phyloP scores from a whole-genome alignment of 164 flowering plant species.

The Magnolia changhungtana region DNA sequence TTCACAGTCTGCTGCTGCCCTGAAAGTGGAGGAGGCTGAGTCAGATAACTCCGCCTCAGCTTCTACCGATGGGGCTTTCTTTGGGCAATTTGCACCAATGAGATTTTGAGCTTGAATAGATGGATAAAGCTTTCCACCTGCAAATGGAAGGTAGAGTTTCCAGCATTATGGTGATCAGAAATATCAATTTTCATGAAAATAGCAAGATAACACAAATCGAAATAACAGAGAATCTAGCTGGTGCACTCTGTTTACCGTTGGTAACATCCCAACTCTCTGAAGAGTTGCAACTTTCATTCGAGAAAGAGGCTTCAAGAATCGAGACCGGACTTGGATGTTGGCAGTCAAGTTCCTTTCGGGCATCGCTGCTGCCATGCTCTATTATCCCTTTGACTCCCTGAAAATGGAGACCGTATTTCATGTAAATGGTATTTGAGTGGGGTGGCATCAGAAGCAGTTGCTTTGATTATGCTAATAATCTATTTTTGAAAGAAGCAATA shows the following conservation, averaged over 20 bases:
- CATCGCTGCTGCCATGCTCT: conserved; percentile 26
- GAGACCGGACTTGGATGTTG: conserved; percentile 80
- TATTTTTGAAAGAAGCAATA: background rate
- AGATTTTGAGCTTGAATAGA: conserved; percentile 43
- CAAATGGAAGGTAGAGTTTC: conserved; percentile 5
- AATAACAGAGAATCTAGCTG: background rate
- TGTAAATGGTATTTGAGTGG: conserved; percentile 3
- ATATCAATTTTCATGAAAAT: background rate
- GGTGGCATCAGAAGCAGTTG: no score
- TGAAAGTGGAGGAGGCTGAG: conserved; percentile 69
- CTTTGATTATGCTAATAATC: background rate
- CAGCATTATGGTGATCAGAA: background rate
- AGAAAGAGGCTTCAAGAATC: conserved; percentile 60
- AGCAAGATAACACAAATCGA: background rate
- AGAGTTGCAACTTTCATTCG: conserved; percentile 71
- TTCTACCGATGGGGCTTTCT: conserved; percentile 28
- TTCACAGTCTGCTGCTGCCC: conserved; percentile 17
- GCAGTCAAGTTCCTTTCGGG: conserved; percentile 31
- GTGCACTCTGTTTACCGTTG: conserved; percentile 34
- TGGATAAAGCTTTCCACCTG: conserved; percentile 56
- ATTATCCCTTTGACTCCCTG: conserved; percentile 39
- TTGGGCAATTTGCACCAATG: conserved; percentile 23
- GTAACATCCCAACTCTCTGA: conserved; percentile 51
- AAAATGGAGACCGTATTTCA: conserved; percentile 16
- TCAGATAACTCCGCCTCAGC: conserved; percentile 66